These are phyloP conservation scores for Globisporangium carolinianum DNA, from an alignment of 352 stramenopile genomes.

Conservation along the genomic window DNA sequence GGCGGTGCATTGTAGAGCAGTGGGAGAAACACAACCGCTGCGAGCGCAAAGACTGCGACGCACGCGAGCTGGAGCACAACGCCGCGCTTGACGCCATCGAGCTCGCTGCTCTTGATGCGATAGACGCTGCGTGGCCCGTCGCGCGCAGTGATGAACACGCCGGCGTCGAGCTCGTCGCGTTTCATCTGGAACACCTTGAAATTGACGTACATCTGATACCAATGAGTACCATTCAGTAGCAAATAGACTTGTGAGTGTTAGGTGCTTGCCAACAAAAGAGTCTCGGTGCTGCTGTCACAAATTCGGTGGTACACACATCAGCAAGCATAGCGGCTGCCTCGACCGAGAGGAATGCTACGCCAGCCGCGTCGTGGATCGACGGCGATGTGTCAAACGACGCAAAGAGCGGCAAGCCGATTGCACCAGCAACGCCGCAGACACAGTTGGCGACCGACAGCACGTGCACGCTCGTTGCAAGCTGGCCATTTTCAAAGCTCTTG, in stretches of 20 bases:
- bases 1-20: conserved; percentile 34
- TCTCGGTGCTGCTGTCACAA: no score
- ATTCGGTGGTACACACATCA: conserved; percentile 27
- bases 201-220: conserved; percentile 45
- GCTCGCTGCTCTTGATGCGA: conserved; percentile 30
- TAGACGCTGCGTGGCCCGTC: conserved; percentile 40
- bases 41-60: conserved; percentile 37
- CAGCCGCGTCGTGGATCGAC: conserved; percentile 29
- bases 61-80: conserved; percentile 47
- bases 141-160: conserved; percentile 50
- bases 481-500: conserved; percentile 26
- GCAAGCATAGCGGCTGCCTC: conserved; percentile 47
- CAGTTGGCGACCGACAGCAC: conserved; percentile 35
- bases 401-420: conserved; percentile 36
- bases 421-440: conserved; percentile 27
- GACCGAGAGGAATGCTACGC: conserved; percentile 37
- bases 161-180: conserved; percentile 43
- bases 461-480: conserved; percentile 16
- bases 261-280: no score
- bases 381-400: conserved; percentile 29
- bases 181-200: conserved; percentile 49
- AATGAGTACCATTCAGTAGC: not conserved
- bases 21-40: conserved; percentile 46
- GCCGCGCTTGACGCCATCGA: conserved; percentile 35
- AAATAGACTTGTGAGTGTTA: no score